Conservation (phyloP, 1,139 yeast genomes). For the Debaryomycetaceae sp. region DNA sequence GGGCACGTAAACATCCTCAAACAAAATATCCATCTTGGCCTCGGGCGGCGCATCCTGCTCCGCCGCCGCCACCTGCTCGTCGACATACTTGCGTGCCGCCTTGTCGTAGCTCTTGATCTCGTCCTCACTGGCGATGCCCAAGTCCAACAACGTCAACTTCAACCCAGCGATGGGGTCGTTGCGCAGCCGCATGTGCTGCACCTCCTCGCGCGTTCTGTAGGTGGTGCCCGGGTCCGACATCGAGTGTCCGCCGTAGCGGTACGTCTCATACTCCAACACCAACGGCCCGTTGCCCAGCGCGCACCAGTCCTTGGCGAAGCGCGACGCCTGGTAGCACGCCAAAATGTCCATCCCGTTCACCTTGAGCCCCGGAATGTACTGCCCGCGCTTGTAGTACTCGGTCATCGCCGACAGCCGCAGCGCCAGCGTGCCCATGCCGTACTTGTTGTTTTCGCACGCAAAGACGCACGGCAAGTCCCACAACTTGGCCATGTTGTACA, state of each 20-base stretch:
- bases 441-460: conserved; percentile 97
- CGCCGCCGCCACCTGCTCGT: conserved; percentile 90
- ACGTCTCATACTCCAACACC: conserved; percentile 94
- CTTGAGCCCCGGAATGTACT: conserved; percentile 97
- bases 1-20: conserved; percentile 94
- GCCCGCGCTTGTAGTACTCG: conserved; percentile 98
- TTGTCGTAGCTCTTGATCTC: conserved; percentile 93
- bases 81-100: conserved; percentile 92
- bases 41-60: conserved; percentile 94
- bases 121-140: conserved; percentile 83
- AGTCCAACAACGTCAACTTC: conserved; percentile 78
- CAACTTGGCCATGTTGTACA: conserved; percentile 98
- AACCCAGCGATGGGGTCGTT: conserved; percentile 97
- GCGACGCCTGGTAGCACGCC: conserved; percentile 93
- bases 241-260: conserved; percentile 99
- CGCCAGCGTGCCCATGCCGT: conserved; percentile 99
- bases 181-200: conserved; percentile 98
- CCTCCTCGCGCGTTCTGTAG: conserved; percentile 99
- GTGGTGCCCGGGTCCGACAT: conserved; percentile 99
- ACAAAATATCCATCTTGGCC: conserved; percentile 88
- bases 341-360: conserved; percentile 98
- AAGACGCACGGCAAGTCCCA: conserved; percentile 95
- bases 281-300: conserved; percentile 92
- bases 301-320: conserved; percentile 96
- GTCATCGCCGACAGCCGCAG: conserved; percentile 94